Evolutionary conservation across 352 stramenopile genomes (phyloP).

Genomic region (Phytophthora pisi): DNA sequence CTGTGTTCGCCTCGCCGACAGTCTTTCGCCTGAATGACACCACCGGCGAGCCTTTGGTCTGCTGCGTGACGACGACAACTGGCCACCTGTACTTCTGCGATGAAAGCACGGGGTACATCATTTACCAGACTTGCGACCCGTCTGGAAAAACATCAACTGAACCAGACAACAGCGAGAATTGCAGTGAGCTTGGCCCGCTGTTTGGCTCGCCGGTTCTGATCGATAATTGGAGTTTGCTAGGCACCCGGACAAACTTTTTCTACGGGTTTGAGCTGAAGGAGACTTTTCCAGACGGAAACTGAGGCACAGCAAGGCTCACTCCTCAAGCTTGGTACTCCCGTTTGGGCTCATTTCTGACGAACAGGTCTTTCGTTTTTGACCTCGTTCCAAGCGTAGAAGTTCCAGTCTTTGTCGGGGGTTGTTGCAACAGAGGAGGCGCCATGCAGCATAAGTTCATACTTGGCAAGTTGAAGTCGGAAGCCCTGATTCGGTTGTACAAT

Average conservation of each 20-base stretch:
- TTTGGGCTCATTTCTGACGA: background rate
- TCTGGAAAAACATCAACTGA: constrained; percentile 4
- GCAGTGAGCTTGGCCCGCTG: constrained; percentile 42
- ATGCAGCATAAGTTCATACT: constrained; percentile 67
- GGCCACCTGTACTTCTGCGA: constrained; percentile 50
- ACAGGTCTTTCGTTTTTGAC: constrained; percentile 42
- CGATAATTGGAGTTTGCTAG: constrained; percentile 50
- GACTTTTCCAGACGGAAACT: background rate
- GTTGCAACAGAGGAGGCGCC: constrained; percentile 58
- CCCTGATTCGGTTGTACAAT: constrained; percentile 61
- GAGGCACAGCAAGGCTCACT: background rate
- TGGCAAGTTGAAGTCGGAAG: constrained; percentile 73
- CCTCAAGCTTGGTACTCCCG: background rate
- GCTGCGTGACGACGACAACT: constrained; percentile 49
- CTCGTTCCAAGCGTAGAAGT: constrained; percentile 78
- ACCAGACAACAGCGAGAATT: background rate
- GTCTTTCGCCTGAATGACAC: constrained; percentile 26
- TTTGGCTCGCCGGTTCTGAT: constrained; percentile 66
- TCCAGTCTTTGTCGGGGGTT: constrained; percentile 68
- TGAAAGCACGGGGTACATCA: constrained; percentile 41
- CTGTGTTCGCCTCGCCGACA: constrained; percentile 56
- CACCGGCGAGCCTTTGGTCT: constrained; percentile 23
- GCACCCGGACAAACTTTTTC: constrained; percentile 54
- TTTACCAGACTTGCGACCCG: constrained; percentile 25
- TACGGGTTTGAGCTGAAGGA: constrained; percentile 39